phyloP scores from a whole-genome alignment of 1,139 yeast genomes.

The Hemisphaericaspora subhashii region DNA sequence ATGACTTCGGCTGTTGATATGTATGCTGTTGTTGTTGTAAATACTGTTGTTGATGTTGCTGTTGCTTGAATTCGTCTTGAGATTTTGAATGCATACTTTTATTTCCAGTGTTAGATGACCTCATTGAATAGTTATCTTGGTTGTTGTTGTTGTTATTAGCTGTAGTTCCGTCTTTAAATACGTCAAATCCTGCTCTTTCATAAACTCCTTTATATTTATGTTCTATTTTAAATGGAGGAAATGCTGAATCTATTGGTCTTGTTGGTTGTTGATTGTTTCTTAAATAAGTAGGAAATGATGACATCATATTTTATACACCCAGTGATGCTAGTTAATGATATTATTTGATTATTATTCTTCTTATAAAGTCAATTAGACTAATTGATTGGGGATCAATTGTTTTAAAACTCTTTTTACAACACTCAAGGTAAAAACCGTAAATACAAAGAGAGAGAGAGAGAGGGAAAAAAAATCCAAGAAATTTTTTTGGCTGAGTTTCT shows the following conservation, averaged over 20 bases:
- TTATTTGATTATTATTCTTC: too few species aligned
- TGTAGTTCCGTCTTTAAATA: slow-evolving; percentile 25
- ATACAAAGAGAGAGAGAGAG: too few species aligned
- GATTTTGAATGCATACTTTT: too few species aligned
- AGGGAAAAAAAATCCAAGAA: too few species aligned
- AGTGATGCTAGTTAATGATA: too few species aligned
- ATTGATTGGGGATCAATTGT: too few species aligned
- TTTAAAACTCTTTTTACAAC: too few species aligned
- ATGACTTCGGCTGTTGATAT: not conserved
- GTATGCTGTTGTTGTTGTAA: too few species aligned
- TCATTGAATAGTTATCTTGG: slow-evolving; percentile 1
- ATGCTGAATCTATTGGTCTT: slow-evolving; percentile 43
- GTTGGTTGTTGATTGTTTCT: slow-evolving; percentile 31
- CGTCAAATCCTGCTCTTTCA: slow-evolving; percentile 68
- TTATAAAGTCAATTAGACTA: too few species aligned
- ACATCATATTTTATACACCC: slow-evolving; percentile 14
- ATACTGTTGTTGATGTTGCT: not conserved
- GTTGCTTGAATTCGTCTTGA: not conserved
- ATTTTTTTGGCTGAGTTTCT: too few species aligned
- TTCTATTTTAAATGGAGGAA: slow-evolving; percentile 60
- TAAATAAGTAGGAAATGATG: slow-evolving; percentile 29
- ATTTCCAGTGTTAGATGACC: not conserved
- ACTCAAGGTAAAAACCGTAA: too few species aligned
- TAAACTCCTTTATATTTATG: slow-evolving; percentile 59
- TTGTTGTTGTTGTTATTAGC: not conserved